Conservation (phyloP, 768 basidiomycete genomes). For the Tricholoma furcatifolium region DNA sequence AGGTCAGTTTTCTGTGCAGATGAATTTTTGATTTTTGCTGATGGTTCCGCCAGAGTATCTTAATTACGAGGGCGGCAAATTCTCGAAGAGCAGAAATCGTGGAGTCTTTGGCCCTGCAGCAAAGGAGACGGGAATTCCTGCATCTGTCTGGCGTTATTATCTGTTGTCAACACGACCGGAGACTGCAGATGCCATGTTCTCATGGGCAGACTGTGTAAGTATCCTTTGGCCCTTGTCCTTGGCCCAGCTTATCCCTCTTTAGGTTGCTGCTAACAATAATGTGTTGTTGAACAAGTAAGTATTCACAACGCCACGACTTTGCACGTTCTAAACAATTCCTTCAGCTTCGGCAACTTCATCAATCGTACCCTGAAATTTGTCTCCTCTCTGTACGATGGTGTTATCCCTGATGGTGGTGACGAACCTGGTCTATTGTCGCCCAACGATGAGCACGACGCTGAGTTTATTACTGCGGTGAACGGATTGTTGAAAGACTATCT, state of each 20-base stretch:
- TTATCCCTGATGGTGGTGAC: constrained; percentile 80
- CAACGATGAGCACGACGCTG: constrained; percentile 62
- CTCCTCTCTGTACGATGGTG: constrained; percentile 75
- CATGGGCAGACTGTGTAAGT: constrained; percentile 91
- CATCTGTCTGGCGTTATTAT: constrained; percentile 97
- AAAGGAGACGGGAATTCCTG: constrained; percentile 87
- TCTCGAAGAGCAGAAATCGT: constrained; percentile 95
- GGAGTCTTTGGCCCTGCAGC: constrained; percentile 97
- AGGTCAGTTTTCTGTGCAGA: constrained; percentile 47
- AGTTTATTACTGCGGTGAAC: constrained; percentile 84
- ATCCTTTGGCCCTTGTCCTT: not conserved
- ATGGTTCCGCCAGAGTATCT: constrained; percentile 62
- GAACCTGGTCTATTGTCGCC: constrained; percentile 66
- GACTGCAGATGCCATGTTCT: constrained; percentile 92
- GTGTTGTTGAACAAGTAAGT: constrained; percentile 88
- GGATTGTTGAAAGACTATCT: constrained; percentile 74
- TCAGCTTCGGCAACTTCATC: constrained; percentile 94
- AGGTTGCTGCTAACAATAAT: constrained; percentile 93
- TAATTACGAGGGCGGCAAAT: constrained; percentile 98
- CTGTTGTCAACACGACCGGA: constrained; percentile 91
- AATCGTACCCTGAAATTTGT: constrained; percentile 94
- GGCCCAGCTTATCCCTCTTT: not conserved
- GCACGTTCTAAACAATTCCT: not conserved
- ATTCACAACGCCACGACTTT: not conserved
- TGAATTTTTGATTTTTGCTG: not conserved